A percentile compares a stretch with the other conserved stretches of the same genome.
Conservation (phyloP, 177 flowering plant species). For the Telopea speciosissima region DNA sequence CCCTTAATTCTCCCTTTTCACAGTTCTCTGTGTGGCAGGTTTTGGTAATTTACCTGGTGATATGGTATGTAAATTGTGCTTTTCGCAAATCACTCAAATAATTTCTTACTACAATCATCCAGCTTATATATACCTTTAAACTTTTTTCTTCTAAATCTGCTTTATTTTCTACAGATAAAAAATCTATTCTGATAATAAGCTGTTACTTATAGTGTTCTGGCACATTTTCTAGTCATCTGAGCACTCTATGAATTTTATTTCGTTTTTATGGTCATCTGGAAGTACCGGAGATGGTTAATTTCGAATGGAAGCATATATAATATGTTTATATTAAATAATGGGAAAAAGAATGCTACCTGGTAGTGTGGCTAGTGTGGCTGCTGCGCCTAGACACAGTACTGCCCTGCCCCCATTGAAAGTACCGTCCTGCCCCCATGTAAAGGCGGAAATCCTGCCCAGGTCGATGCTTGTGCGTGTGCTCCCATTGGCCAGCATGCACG, state of each 20-base stretch:
- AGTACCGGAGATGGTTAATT: background rate
- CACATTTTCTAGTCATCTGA: background rate
- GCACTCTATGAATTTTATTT: background rate
- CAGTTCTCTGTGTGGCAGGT: slow-evolving; percentile 95
- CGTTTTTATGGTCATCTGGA: background rate
- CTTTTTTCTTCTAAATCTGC: background rate
- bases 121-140: background rate
- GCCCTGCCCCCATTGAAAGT: too few relatives aligned
- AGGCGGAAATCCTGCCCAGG: too few relatives aligned
- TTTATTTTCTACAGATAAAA: background rate
- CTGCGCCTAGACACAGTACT: too few relatives aligned
- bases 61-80: slow-evolving; percentile 53
- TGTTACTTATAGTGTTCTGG: background rate
- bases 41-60: slow-evolving; percentile 99
- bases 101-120: background rate
- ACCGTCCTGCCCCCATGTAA: too few relatives aligned
- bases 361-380: too few relatives aligned
- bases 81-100: background rate
- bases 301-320: background rate
- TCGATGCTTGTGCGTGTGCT: too few relatives aligned
- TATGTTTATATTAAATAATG: background rate
- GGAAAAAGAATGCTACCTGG: too few relatives aligned
- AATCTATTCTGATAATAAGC: background rate
- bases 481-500: too few relatives aligned
- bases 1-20: slow-evolving; percentile 40